Evolutionary conservation across 495 filamentous ascomycete genomes (phyloP).

Genomic region (Barbatosphaeria neglecta): DNA sequence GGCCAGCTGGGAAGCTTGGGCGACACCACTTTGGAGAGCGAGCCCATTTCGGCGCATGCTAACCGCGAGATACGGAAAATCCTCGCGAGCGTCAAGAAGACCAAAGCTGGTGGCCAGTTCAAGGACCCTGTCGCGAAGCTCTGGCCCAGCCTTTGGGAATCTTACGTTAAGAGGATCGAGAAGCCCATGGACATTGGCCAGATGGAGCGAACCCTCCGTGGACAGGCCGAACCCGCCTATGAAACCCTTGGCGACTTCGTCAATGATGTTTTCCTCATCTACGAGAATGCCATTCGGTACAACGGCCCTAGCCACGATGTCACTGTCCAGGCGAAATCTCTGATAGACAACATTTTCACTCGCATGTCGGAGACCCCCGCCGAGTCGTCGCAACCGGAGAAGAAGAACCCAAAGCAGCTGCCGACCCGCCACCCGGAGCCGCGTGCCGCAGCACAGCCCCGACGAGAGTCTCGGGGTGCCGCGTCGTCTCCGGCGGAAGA

Average conservation of each 20-base stretch:
- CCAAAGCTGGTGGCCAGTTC: constrained; percentile 63
- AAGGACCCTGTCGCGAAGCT: constrained; percentile 52
- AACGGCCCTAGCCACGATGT: constrained; percentile 71
- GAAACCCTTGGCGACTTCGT: constrained; percentile 49
- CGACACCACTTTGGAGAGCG: constrained; percentile 14
- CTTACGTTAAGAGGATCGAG: constrained; percentile 62
- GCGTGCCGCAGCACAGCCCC: constrained; percentile 29
- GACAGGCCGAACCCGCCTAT: constrained; percentile 47
- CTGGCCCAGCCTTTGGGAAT: constrained; percentile 38
- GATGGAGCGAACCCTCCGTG: constrained; percentile 69
- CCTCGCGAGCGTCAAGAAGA: constrained; percentile 67
- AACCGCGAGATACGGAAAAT: constrained; percentile 33
- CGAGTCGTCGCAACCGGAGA: constrained; percentile 42
- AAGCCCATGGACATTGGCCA: constrained; percentile 73
- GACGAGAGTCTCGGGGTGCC: constrained; percentile 26
- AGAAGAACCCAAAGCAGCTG: constrained; percentile 39
- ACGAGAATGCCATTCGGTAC: constrained; percentile 65
- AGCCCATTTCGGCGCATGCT: constrained; percentile 34
- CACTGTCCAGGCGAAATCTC: constrained; percentile 45
- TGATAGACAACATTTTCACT: constrained; percentile 50
- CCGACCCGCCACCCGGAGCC: constrained; percentile 35
- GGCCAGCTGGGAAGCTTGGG: constrained; percentile 7
- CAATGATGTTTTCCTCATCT: constrained; percentile 61
- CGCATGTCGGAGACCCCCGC: constrained; percentile 38
- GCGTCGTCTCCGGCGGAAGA: constrained; percentile 17